These are phyloP conservation scores for Xanthoconium stramineum DNA, from an alignment of 768 basidiomycete genomes.

Conservation along the genomic window DNA sequence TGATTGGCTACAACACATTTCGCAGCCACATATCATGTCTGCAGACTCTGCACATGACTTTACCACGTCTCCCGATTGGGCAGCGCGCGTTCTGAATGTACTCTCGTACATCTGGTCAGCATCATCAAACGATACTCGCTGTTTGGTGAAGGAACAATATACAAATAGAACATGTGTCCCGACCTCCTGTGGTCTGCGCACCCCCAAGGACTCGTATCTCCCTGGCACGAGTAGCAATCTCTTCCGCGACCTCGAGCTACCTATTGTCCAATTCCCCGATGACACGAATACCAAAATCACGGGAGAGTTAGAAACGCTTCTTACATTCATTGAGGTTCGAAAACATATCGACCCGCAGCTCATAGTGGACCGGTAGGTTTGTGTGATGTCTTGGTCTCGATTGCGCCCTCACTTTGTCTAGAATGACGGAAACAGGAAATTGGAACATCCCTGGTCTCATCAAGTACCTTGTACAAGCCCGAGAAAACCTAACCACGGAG, in stretches of 20 bases:
- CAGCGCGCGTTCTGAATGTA: neutral
- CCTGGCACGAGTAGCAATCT: neutral
- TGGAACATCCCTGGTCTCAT: neutral
- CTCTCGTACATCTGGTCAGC: neutral
- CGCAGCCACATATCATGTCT: slow-evolving; percentile 19
- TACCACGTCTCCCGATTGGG: neutral
- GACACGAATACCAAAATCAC: neutral
- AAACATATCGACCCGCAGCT: neutral
- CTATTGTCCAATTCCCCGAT: neutral
- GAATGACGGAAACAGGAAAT: neutral
- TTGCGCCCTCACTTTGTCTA: neutral
- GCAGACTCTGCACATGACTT: neutral
- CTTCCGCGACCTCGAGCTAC: neutral
- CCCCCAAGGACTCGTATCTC: neutral
- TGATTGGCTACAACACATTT: slow-evolving; percentile 74
- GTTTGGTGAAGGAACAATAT: neutral
- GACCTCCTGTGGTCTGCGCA: neutral
- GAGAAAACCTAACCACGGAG: neutral
- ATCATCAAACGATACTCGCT: neutral
- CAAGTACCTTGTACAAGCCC: neutral
- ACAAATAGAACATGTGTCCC: neutral
- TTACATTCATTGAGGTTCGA: neutral
- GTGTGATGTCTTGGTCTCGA: neutral
- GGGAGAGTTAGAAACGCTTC: neutral
- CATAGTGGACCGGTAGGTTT: neutral